phyloP scores from a whole-genome alignment of 495 filamentous ascomycete genomes.

The Platismatia glauca region DNA sequence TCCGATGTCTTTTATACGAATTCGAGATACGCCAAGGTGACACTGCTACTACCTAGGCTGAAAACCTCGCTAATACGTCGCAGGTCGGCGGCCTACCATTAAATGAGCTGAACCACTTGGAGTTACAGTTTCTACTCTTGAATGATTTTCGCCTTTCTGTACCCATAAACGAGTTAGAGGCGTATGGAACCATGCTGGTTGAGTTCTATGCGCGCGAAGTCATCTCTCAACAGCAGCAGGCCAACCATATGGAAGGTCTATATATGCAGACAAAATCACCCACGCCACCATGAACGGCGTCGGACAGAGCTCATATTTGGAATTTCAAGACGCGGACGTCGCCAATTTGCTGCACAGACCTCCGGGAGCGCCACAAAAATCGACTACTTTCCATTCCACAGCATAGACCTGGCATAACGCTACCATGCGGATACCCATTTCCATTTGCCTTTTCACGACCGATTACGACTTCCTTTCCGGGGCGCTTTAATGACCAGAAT shows the following conservation, averaged over 20 bases:
- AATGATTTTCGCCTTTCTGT: constrained; percentile 96
- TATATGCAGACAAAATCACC: constrained; percentile 7
- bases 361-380: background rate
- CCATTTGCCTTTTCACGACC: background rate
- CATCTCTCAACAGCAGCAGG: constrained; percentile 52
- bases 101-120: constrained; percentile 92
- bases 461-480: background rate
- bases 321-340: background rate
- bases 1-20: constrained; percentile 99
- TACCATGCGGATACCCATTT: constrained; percentile 4
- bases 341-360: background rate
- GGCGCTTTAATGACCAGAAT: background rate
- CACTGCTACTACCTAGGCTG: background rate
- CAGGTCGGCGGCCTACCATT: constrained; percentile 95
- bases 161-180: constrained; percentile 89
- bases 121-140: constrained; percentile 90
- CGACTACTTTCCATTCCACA: background rate
- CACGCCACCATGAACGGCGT: background rate
- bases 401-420: background rate
- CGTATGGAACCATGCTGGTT: constrained; percentile 97
- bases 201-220: constrained; percentile 96
- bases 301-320: background rate
- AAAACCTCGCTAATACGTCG: background rate
- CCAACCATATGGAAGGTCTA: constrained; percentile 12
- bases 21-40: constrained; percentile 96